Base-by-base conservation (phyloP, 768 basidiomycete genomes). In the Asterophora parasitica region DNA sequence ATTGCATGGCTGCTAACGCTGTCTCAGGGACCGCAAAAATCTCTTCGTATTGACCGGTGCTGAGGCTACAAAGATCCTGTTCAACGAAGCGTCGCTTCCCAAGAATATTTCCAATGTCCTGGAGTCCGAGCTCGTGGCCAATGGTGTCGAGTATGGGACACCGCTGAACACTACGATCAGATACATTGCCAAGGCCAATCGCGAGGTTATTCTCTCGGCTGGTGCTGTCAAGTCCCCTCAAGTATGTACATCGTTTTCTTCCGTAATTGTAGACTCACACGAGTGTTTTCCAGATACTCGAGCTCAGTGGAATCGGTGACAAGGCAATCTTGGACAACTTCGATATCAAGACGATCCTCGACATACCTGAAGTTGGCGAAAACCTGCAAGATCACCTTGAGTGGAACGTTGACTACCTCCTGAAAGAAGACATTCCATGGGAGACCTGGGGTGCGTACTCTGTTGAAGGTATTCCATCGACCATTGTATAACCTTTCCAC, bases 171-270 rank as follows among this genome's bases (percentile, higher is more conserved):
- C 53, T 33, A 56, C 39, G 3, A 65, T 71, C 10, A 39, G 42
- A 5, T 28, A 40, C 50, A 55, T 57, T 13, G 73, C 70, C 16
- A 63, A 62, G 20, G 74, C 72, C 17, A 64, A 58, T 39, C 69
- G 68, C 44, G 79, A 82, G 57, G 75, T 79, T 35, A 72, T 80
- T 39, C 58, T 79, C 6, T 64, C 64, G 19, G 67, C 71, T 8
- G 72, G 70, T 60, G 60, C 51, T 37, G 20, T 42, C 23, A 50
- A 52, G 32, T 43, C 45, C 10, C 48, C 46, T n/a, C 53, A 46
- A 32, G 36, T 38, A 38, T 7, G n/a, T 44, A 23, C 19, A n/a
- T 9, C 27, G 4, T 20, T 11, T 37, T 37, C 16, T 23, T 11
- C 10, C 11, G 34, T 26, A 31, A 39, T 26, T 12, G 10, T 13